Base-by-base conservation (phyloP, 2,329 filamentous ascomycete species). In the Neonectria coccinea region DNA sequence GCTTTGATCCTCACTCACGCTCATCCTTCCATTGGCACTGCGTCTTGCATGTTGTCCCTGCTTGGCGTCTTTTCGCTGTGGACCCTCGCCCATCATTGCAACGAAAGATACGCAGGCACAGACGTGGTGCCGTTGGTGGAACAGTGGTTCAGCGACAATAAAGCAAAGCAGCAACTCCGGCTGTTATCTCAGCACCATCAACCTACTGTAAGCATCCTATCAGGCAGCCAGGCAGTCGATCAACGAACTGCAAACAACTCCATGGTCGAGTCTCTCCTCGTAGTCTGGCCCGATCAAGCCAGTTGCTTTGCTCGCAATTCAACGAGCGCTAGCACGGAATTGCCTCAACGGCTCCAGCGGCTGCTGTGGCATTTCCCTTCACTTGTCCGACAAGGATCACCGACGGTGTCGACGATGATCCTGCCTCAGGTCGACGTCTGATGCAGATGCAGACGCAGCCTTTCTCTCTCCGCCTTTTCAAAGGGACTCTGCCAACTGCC, bases 321-420 rank as follows among this genome's bases (percentile, higher is more conserved):
- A 12, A 12, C 53, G 47, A 47, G 47, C 62, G 50, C 50, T 56
- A 61, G 29, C 53, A 50, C 50, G 33, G 18, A 62, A 62, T 66
- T 56, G 33, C 45, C 56, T 64, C 60, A 64, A 60, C 56, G 64
- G 64, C 53, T 48, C 56, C 56, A 48, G 60, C 60, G 52, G 60
- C 60, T 59, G 56, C 39, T 29, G 41, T 47, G 33, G 29, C 60
- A 47, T 42, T 56, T 53, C 47, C 22, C 47, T 54, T 16, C 41
- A 51, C 12, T 51, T 52, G 31, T 18, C 33, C 33, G 18, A 56
- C 57, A 56, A 52, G 52, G 62, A 64, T 64, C 20, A 20, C 39
- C 45, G 12, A 41, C 39, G 48, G 44, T 42, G 60, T 50, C 41
- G 44, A 42, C 54, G 54, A 58, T 41, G 53, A 62, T 62, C 39